Conservation (phyloP, 106 monocot genomes). For the Narthecium ossifragum region DNA sequence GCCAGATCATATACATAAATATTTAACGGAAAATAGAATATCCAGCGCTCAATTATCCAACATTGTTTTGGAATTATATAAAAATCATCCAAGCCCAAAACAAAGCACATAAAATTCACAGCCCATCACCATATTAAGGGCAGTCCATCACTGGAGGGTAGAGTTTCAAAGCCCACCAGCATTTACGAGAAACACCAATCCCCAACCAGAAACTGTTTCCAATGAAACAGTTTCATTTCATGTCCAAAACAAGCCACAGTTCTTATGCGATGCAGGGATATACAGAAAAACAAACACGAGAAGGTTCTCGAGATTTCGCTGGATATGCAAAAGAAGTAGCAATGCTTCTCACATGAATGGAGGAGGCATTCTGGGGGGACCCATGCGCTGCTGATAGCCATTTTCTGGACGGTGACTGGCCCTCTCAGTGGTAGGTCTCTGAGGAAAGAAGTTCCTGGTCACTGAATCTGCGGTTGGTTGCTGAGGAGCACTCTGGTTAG, state of each 20-base stretch:
- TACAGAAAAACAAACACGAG: not conserved
- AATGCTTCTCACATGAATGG: constrained; percentile 33
- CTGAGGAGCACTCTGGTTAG: constrained; percentile 12
- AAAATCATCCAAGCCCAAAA: not conserved
- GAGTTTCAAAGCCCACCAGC: not conserved
- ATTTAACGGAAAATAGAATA: not conserved
- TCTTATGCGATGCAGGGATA: not conserved
- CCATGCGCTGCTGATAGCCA: constrained; percentile 29
- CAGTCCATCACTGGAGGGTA: not conserved
- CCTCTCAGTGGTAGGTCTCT: constrained; percentile 18
- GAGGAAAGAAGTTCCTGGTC: constrained; percentile 15
- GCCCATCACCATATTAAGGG: not conserved
- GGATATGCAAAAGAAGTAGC: not conserved
- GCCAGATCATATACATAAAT: not conserved
- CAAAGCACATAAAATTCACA: not conserved
- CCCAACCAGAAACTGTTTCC: too few relatives aligned
- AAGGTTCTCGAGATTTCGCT: too few relatives aligned
- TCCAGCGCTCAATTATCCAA: not conserved
- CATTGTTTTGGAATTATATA: constrained; percentile 1
- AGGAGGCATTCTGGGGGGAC: constrained; percentile 27
- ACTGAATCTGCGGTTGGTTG: constrained; percentile 8
- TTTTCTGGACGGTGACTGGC: constrained; percentile 25
- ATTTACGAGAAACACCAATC: too few relatives aligned
- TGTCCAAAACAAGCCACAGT: constrained; percentile 6
- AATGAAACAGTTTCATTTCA: too few relatives aligned